A percentile compares a stretch with the other conserved stretches of the same genome.
Evolutionary conservation across 2,329 filamentous ascomycete genomes (phyloP).

Genomic region (Aspergillus brunneoviolaceus): DNA sequence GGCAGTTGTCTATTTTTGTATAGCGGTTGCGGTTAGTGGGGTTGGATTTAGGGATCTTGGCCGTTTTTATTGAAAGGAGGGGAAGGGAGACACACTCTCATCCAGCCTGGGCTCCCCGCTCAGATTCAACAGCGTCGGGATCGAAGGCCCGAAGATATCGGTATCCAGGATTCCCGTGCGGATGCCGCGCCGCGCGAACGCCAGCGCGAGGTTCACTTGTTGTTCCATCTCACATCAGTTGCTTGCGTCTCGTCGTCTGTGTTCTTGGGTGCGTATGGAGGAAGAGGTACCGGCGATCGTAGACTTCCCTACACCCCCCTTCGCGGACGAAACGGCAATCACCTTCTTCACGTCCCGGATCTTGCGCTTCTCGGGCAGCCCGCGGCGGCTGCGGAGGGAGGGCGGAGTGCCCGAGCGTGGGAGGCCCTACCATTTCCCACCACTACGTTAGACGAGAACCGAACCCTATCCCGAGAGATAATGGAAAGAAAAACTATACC

Average conservation of each 20-base stretch:
- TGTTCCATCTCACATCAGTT: neutral
- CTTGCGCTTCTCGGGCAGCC: conserved; percentile 74
- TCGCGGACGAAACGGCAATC: conserved; percentile 95
- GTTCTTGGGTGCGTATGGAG: neutral
- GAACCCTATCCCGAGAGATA: no score
- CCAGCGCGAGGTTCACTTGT: conserved; percentile 74
- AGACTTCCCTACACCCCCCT: conserved; percentile 97
- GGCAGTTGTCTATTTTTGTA: conserved; percentile 46
- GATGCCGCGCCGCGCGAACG: conserved; percentile 78
- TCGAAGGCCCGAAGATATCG: conserved; percentile 94
- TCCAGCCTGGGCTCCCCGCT: conserved; percentile 76
- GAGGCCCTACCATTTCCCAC: conserved; percentile 65
- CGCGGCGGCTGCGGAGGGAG: conserved; percentile 70
- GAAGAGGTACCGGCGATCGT: conserved; percentile 70
- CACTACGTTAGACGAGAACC: neutral
- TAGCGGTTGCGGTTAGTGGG: neutral
- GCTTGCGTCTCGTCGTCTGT: neutral
- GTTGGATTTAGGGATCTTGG: no score
- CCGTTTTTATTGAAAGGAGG: no score
- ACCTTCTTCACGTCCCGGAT: conserved; percentile 86
- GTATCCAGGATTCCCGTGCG: conserved; percentile 87
- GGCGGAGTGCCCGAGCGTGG: conserved; percentile 71
- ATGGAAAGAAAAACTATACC: conserved; percentile 45
- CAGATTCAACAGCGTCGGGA: conserved; percentile 85
- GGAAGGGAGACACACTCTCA: conserved; percentile 42